phyloP scores from a whole-genome alignment of 2,329 filamentous ascomycete genomes.

The Thyridium curvatum region DNA sequence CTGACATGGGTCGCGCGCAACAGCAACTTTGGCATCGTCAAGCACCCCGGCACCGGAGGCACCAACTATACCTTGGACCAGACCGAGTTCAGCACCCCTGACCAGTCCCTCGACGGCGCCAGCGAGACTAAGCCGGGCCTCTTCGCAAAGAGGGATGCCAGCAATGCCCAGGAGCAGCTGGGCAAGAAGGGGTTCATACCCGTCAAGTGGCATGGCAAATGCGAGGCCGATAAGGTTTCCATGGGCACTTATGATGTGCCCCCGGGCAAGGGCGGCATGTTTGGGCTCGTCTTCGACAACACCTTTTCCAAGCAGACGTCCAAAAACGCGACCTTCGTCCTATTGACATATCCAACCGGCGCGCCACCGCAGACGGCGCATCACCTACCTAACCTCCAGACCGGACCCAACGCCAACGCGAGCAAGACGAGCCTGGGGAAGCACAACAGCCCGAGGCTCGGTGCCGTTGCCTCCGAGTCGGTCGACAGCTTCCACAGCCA shows the following conservation, averaged over 20 bases:
- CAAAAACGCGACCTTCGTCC: constrained; percentile 90
- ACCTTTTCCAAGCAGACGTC: constrained; percentile 95
- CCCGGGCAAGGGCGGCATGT: constrained; percentile 77
- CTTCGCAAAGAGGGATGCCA: constrained; percentile 50
- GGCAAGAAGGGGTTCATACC: constrained; percentile 62
- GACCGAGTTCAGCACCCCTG: constrained; percentile 13
- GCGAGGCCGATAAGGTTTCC: constrained; percentile 91
- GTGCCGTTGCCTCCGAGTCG: constrained; percentile 43
- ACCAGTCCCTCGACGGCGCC: constrained; percentile 25
- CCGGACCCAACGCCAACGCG: constrained; percentile 23
- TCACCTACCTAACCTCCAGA: constrained; percentile 56
- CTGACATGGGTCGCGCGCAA: neutral
- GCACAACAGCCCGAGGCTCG: constrained; percentile 36
- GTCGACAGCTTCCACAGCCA: constrained; percentile 57
- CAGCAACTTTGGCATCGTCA: constrained; percentile 94
- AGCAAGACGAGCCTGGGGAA: constrained; percentile 49
- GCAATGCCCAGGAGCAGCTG: constrained; percentile 56
- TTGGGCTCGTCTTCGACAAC: constrained; percentile 95
- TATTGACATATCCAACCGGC: constrained; percentile 87
- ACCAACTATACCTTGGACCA: constrained; percentile 39
- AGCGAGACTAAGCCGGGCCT: constrained; percentile 27
- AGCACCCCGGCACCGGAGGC: constrained; percentile 74
- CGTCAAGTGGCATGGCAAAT: constrained; percentile 87
- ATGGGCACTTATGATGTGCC: constrained; percentile 82
- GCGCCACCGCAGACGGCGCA: constrained; percentile 69